phyloP scores from a whole-genome alignment of 2,329 filamentous ascomycete species.

The Diaporthe longicolla region DNA sequence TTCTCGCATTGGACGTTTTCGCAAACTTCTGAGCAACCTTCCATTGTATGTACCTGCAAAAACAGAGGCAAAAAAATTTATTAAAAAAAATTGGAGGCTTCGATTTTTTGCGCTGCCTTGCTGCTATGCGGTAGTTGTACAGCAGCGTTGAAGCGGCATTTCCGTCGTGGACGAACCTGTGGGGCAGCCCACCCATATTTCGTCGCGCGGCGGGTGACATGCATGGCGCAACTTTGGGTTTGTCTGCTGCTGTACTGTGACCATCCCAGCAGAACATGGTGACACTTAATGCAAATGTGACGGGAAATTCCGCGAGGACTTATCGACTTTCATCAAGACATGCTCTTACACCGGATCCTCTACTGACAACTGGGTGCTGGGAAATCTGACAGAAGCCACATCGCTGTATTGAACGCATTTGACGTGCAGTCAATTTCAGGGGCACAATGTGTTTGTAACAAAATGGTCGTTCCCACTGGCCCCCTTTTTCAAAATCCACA shows the following conservation, averaged over 20 bases:
- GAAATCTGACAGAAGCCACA: background rate
- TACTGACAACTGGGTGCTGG: background rate
- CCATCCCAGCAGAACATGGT: background rate
- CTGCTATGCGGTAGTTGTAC: background rate
- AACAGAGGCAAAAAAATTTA: too few species aligned
- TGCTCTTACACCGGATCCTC: background rate
- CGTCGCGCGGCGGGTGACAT: background rate
- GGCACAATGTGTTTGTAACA: conserved; percentile 13
- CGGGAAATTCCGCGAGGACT: background rate
- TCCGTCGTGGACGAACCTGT: conserved; percentile 12
- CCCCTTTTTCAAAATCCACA: conserved; percentile 5
- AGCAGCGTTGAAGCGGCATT: background rate
- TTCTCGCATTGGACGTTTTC: background rate
- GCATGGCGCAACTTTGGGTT: conserved; percentile 17
- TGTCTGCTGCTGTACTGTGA: background rate
- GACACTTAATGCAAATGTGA: background rate
- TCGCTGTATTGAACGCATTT: background rate
- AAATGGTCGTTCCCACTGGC: conserved; percentile 4
- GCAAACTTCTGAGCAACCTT: background rate
- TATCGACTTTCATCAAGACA: background rate
- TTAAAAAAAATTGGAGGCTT: background rate
- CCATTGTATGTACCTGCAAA: background rate
- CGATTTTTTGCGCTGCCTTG: background rate
- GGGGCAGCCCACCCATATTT: conserved; percentile 12
- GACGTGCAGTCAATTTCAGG: background rate